phyloP scores from a whole-genome alignment of 2,329 filamentous ascomycete genomes.

The Colletotrichum sp. region DNA sequence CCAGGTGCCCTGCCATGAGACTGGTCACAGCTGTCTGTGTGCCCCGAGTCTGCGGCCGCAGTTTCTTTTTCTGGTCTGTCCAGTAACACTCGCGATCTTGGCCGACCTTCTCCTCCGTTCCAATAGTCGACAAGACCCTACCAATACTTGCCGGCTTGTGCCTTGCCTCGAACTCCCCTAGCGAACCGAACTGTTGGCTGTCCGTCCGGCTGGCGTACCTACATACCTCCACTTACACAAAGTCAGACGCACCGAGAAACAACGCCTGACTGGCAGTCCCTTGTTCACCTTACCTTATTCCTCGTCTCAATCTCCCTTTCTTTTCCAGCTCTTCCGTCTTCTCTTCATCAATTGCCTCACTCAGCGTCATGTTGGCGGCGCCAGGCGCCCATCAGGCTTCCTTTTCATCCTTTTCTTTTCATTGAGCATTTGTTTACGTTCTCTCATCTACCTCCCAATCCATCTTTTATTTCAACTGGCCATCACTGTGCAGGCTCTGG shows the following conservation, averaged over 20 bases:
- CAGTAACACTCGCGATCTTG: not conserved
- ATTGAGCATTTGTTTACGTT: not conserved
- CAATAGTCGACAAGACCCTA: not conserved
- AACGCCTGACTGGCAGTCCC: not conserved
- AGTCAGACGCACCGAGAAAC: not conserved
- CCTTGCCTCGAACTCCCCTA: not conserved
- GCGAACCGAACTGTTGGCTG: not conserved
- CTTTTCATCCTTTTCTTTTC: not conserved
- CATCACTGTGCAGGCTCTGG: not conserved
- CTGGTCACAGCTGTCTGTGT: constrained; percentile 11
- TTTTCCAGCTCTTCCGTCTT: not conserved
- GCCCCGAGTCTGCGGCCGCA: not conserved
- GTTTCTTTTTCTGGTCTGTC: constrained; percentile 1
- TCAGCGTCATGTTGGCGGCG: constrained; percentile 14
- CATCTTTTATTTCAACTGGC: not conserved
- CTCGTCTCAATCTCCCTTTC: not conserved
- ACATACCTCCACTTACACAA: not conserved
- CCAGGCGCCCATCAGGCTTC: not conserved
- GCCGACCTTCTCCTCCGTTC: not conserved
- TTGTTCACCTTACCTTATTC: not conserved
- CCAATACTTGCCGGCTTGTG: not conserved
- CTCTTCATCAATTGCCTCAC: not conserved
- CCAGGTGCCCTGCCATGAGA: not conserved
- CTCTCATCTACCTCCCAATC: not conserved
- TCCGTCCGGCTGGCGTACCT: not conserved